phyloP scores from a whole-genome alignment of 176 grass and related monocot species.

The Chloris gayana region DNA sequence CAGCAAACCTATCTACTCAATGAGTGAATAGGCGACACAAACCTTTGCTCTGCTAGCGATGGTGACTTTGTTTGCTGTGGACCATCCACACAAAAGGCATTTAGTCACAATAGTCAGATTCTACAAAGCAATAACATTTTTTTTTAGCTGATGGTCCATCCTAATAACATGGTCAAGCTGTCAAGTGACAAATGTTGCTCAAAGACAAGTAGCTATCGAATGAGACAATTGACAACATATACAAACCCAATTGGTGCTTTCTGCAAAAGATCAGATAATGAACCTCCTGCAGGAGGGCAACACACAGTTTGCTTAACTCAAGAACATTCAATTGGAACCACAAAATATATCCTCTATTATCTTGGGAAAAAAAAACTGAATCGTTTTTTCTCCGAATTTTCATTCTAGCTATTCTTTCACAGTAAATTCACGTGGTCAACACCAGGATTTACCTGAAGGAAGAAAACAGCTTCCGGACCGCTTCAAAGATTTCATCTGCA shows the following conservation, averaged over 20 bases:
- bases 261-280: background rate
- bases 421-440: background rate
- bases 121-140: background rate
- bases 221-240: background rate
- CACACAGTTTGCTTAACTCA: background rate
- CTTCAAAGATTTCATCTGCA: constrained; percentile 81
- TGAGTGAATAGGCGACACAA: background rate
- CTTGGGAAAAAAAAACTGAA: background rate
- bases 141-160: background rate
- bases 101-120: background rate
- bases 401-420: background rate
- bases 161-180: background rate
- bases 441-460: constrained; percentile 59
- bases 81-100: constrained; percentile 1
- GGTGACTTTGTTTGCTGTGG: constrained; percentile 3
- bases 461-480: constrained; percentile 53
- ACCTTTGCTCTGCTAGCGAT: background rate
- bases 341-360: background rate
- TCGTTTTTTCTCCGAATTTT: background rate
- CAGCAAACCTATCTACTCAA: background rate
- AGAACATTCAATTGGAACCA: background rate
- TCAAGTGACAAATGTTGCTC: background rate
- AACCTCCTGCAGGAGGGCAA: background rate
- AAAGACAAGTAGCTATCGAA: background rate
- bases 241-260: constrained; percentile 1